Percentiles rank a stretch among this genome's conserved stretches.
These are phyloP conservation scores for Neodidymelliopsis sp. DNA, from an alignment of 2,329 filamentous ascomycete genomes.

Conservation along the genomic window DNA sequence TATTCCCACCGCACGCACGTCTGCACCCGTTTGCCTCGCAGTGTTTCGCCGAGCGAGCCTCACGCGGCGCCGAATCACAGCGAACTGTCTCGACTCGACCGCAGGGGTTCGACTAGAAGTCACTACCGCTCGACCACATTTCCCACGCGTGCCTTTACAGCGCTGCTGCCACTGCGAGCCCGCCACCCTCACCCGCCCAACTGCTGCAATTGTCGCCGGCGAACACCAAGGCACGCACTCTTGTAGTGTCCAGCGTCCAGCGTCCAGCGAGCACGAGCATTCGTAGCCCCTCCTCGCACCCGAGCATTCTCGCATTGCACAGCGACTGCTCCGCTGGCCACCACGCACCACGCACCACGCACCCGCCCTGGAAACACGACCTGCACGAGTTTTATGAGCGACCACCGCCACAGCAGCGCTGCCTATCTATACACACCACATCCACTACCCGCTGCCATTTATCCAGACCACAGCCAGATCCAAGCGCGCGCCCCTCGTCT, in stretches of 20 bases:
- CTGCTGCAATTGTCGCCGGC: constrained; percentile 9
- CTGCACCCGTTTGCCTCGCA: constrained; percentile 1
- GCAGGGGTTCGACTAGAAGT: constrained; percentile 32
- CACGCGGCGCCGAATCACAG: constrained; percentile 25
- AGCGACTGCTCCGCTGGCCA: constrained; percentile 16
- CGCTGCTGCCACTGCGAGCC: constrained; percentile 9
- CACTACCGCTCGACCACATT: constrained; percentile 18
- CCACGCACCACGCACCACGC: too few relatives aligned
- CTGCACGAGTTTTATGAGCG: constrained; percentile 31
- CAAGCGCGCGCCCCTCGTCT: constrained; percentile 18
- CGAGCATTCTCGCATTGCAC: constrained; percentile 17
- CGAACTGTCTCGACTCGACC: constrained; percentile 25
- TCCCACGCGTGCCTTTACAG: constrained; percentile 14
- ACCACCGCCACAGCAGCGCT: constrained; percentile 32
- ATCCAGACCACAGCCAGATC: constrained; percentile 20
- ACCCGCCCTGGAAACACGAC: constrained; percentile 15
- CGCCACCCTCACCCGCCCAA: constrained; percentile 4
- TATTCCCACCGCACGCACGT: background rate
- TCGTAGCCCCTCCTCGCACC: constrained; percentile 23
- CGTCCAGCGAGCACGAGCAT: constrained; percentile 10
- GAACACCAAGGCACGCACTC: constrained; percentile 3
- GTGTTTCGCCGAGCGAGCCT: constrained; percentile 13
- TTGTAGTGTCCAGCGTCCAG: too few relatives aligned
- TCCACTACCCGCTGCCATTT: constrained; percentile 24
- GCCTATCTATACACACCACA: constrained; percentile 36